Conservation (phyloP, 1,284 basidiomycete genomes). For the Puccinia brachypodii region DNA sequence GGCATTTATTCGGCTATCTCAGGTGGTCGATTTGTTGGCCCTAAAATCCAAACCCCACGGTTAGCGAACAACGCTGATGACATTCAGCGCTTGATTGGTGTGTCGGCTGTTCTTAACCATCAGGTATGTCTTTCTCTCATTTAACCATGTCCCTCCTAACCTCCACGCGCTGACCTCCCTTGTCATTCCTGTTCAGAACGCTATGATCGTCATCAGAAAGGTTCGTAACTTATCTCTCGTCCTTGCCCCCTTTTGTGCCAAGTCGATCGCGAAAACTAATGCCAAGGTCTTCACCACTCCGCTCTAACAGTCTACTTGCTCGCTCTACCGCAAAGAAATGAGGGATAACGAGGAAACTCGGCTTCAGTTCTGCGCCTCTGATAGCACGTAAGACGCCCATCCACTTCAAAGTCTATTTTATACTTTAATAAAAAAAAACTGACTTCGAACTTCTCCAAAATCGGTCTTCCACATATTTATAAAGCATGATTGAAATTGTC, state of each 20-base stretch:
- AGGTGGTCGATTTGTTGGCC: conserved; percentile 22
- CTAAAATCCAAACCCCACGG: conserved; percentile 9
- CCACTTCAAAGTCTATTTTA: no score
- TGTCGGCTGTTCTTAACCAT: conserved; percentile 38
- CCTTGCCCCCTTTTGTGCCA: neutral
- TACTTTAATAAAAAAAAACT: neutral
- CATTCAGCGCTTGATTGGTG: conserved; percentile 6
- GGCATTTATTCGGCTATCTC: conserved; percentile 39
- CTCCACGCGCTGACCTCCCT: neutral
- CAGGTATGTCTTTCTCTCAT: conserved; percentile 36
- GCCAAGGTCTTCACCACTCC: no score
- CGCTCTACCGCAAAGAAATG: neutral
- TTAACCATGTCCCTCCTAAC: neutral
- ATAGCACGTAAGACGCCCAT: conserved; percentile 27
- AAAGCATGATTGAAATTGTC: conserved; percentile 41
- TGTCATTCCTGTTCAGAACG: conserved; percentile 22
- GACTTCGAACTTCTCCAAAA: neutral
- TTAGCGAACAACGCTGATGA: conserved; percentile 29
- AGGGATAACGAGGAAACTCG: neutral
- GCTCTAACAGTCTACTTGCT: conserved; percentile 15
- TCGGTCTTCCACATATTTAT: no score
- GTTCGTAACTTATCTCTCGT: neutral
- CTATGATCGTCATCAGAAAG: conserved; percentile 37
- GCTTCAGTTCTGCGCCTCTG: conserved; percentile 37
- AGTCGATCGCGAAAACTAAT: no score